Percentiles rank a stretch among this genome's conserved stretches.
Conservation (phyloP, 2,329 filamentous ascomycete genomes). For the Colletotrichum liriopes region DNA sequence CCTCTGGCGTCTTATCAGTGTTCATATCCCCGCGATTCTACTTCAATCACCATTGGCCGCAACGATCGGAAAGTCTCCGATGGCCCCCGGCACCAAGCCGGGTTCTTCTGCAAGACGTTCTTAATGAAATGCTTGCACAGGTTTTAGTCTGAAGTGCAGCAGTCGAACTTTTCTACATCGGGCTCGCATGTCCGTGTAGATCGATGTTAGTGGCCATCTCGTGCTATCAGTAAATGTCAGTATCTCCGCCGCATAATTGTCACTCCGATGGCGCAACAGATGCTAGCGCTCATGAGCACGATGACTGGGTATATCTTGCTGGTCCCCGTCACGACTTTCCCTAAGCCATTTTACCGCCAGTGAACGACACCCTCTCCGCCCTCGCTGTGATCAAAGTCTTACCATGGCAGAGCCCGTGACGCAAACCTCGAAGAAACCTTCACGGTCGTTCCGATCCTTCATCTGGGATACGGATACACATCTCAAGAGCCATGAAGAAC, state of each 20-base stretch:
- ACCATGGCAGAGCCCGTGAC: slow-evolving; percentile 9
- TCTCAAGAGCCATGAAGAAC: slow-evolving; percentile 48
- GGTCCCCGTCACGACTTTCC: neutral
- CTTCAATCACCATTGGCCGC: slow-evolving; percentile 12
- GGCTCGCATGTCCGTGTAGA: slow-evolving; percentile 11
- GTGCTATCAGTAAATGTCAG: slow-evolving; percentile 9
- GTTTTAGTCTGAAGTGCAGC: neutral
- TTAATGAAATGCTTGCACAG: slow-evolving; percentile 1
- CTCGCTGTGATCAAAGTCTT: no score
- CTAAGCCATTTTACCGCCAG: neutral
- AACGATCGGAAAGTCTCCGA: slow-evolving; percentile 15
- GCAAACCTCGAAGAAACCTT: slow-evolving; percentile 2
- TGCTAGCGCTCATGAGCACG: neutral
- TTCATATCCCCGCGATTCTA: slow-evolving; percentile 23
- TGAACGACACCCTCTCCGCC: neutral
- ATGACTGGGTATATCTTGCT: neutral
- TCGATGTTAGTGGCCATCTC: neutral
- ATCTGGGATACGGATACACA: slow-evolving; percentile 50
- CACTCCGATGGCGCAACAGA: slow-evolving; percentile 13
- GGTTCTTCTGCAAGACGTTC: neutral
- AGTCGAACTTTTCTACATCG: slow-evolving; percentile 16
- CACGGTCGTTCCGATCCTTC: slow-evolving; percentile 48
- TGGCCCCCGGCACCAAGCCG: neutral
- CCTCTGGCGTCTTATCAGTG: slow-evolving; percentile 32
- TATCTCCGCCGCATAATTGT: neutral